phyloP scores from a whole-genome alignment of 768 basidiomycete genomes.

The Saitozyma podzolica region DNA sequence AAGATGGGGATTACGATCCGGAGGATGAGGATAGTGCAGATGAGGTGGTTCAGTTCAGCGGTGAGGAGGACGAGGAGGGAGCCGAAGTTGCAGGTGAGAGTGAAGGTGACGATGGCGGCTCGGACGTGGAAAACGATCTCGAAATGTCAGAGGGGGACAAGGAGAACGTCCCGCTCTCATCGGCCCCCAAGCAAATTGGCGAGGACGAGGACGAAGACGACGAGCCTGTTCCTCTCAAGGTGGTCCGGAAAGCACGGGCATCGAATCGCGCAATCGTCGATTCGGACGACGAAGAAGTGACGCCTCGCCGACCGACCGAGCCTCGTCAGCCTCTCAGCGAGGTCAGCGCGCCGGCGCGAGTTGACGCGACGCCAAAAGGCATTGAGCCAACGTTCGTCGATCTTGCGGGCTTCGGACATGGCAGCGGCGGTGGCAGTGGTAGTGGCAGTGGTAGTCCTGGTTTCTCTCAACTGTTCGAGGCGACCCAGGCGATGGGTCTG shows the following conservation, averaged over 20 bases:
- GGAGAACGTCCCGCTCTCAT: neutral
- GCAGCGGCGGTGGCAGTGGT: slow-evolving; percentile 16
- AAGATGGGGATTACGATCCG: slow-evolving; percentile 14
- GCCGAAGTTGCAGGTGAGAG: neutral
- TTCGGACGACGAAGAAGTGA: slow-evolving; percentile 31
- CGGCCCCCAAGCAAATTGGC: neutral
- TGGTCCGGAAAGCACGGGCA: slow-evolving; percentile 1
- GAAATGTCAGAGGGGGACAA: slow-evolving; percentile 9
- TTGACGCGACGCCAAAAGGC: neutral
- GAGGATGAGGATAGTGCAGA: slow-evolving; percentile 1
- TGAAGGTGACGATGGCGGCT: neutral
- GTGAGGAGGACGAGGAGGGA: slow-evolving; percentile 12
- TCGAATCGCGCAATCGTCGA: slow-evolving; percentile 10
- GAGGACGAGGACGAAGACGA: slow-evolving; percentile 19
- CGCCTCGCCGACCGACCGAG: neutral
- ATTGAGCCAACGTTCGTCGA: slow-evolving; percentile 10
- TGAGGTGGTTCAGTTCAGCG: slow-evolving; percentile 8
- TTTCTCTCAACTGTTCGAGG: slow-evolving; percentile 49
- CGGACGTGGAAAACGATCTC: slow-evolving; percentile 3
- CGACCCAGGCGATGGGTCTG: slow-evolving; percentile 28
- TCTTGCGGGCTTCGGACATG: slow-evolving; percentile 31
- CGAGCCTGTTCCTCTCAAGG: slow-evolving; percentile 12
- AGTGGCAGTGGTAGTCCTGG: too few species aligned
- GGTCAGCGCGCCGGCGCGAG: slow-evolving; percentile 14
- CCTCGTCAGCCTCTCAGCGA: neutral